phyloP scores from a whole-genome alignment of 1,284 basidiomycete genomes.

The Macrocystidia cucumis region DNA sequence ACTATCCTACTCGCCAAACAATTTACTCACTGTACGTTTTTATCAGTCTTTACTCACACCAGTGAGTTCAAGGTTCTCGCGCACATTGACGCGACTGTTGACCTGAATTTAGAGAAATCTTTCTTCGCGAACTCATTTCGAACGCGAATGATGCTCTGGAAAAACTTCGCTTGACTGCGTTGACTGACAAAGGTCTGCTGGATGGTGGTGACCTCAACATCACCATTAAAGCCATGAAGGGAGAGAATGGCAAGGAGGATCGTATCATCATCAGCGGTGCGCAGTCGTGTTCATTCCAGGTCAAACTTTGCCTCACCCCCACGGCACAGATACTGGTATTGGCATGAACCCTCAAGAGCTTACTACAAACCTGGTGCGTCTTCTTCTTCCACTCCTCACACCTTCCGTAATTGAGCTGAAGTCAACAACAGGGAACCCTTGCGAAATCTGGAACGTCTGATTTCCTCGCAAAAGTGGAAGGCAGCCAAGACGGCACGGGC shows the following conservation, averaged over 20 bases:
- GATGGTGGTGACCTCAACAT: slow-evolving; percentile 76
- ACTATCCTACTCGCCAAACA: slow-evolving; percentile 1
- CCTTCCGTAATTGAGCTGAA: slow-evolving; percentile 1
- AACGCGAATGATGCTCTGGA: slow-evolving; percentile 95
- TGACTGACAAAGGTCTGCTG: slow-evolving; percentile 74
- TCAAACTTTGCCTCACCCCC: too few relatives aligned
- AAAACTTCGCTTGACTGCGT: slow-evolving; percentile 78
- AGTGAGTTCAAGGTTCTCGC: slow-evolving; percentile 30
- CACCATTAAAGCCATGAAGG: slow-evolving; percentile 70
- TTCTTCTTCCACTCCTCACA: not conserved
- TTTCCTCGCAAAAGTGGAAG: slow-evolving; percentile 80
- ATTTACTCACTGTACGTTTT: slow-evolving; percentile 9
- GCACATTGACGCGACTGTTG: slow-evolving; percentile 2
- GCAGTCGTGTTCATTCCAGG: too few relatives aligned
- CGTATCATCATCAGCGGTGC: slow-evolving; percentile 73
- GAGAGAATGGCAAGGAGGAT: slow-evolving; percentile 64
- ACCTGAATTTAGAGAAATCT: slow-evolving; percentile 64
- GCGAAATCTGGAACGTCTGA: slow-evolving; percentile 93
- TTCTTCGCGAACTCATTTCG: slow-evolving; percentile 88
- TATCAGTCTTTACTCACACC: slow-evolving; percentile 78
- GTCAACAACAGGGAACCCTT: slow-evolving; percentile 66
- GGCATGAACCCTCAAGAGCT: slow-evolving; percentile 90
- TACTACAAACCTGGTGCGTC: slow-evolving; percentile 55
- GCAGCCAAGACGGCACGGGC: slow-evolving; percentile 40
- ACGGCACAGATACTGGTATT: slow-evolving; percentile 76